Evolutionary conservation across 257 asterid species (phyloP), one percentile per base, ranked within the genome.

Genomic region (Nicotiana benthamiana): DNA sequence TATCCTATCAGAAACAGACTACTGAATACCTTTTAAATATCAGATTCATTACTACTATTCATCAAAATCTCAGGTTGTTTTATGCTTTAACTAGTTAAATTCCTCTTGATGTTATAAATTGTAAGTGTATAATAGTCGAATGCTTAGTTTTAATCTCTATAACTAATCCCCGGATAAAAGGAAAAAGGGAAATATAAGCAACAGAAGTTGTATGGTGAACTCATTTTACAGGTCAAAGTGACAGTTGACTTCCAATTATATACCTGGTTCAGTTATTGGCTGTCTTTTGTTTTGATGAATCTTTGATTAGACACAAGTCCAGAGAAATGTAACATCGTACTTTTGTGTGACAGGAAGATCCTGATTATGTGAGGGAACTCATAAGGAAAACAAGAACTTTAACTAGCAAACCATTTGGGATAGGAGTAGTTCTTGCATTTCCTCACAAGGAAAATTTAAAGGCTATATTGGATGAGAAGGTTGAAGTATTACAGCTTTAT

Each of bases 351-450:
- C 97, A 95, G 99, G 98, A 91, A 84, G 92, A 92, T 16, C 98
- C 97, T 13, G 93, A 91, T 72, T 80, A 90, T 54, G 56, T 92
- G 80, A 90, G 92, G 77, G 83, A 89, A 84, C 90, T 93, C 18
- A 92, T 95, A 79, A 89, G 92, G 85, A 92, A 89, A 88, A 93
- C 99, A 5, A 87, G 91, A 81, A 63, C 92, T 68, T 77, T 95
- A 83, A 95, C 99, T 40, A 90, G 88, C 84, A 91, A 92, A 84
- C 99, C 97, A 72, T 95, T 95, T 83, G 99, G 99, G 32, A 84
- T 95, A 53, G 99, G 89, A 9, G 92, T 93, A 1, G 87, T 95
- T 83, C 91, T 95, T 75, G 98, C 95, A 1, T 95, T 95, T 80
- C 99, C 99, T 36, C 97, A 95, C 64, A 86, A 89, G 87, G 97